Evolutionary conservation across 1,284 basidiomycete species (phyloP).

Genomic region (Blastosporella zonata): DNA sequence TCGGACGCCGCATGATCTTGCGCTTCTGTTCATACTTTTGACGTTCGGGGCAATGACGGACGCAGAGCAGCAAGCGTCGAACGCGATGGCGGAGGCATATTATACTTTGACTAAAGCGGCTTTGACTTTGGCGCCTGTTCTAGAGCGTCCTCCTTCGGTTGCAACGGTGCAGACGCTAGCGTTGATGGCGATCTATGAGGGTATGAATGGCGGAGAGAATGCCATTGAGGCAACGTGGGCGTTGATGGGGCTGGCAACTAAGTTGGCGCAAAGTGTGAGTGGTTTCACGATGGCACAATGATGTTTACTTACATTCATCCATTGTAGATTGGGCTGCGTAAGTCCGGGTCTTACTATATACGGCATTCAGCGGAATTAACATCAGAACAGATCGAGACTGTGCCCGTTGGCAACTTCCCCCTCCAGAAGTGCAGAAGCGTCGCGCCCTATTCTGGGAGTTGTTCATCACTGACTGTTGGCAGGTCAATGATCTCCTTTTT

Average conservation of each 20-base stretch:
- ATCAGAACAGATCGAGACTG: slow-evolving; percentile 58
- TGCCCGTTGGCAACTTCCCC: slow-evolving; percentile 59
- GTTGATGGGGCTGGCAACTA: slow-evolving; percentile 56
- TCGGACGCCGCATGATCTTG: slow-evolving; percentile 48
- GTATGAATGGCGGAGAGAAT: slow-evolving; percentile 51
- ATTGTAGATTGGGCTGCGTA: slow-evolving; percentile 60
- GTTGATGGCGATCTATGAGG: slow-evolving; percentile 68
- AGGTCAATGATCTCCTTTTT: slow-evolving; percentile 35
- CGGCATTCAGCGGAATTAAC: slow-evolving; percentile 1
- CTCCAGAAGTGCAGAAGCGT: slow-evolving; percentile 62
- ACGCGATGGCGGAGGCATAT: slow-evolving; percentile 48
- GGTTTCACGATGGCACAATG: slow-evolving; percentile 16
- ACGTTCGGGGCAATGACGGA: slow-evolving; percentile 59
- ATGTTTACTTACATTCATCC: slow-evolving; percentile 1
- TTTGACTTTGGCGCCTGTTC: slow-evolving; percentile 58
- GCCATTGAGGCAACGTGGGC: slow-evolving; percentile 63
- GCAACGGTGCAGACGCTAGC: slow-evolving; percentile 65
- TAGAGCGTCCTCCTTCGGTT: slow-evolving; percentile 64
- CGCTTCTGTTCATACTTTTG: slow-evolving; percentile 54
- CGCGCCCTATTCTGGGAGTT: slow-evolving; percentile 72
- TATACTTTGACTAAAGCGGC: slow-evolving; percentile 58
- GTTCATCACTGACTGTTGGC: slow-evolving; percentile 68
- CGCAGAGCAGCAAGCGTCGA: slow-evolving; percentile 44
- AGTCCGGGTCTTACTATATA: slow-evolving; percentile 25
- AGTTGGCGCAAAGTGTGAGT: slow-evolving; percentile 63